Evolutionary conservation across 495 filamentous ascomycete genomes (phyloP), one percentile per base, ranked within the genome.

Genomic region (Penicillium bialowiezense): DNA sequence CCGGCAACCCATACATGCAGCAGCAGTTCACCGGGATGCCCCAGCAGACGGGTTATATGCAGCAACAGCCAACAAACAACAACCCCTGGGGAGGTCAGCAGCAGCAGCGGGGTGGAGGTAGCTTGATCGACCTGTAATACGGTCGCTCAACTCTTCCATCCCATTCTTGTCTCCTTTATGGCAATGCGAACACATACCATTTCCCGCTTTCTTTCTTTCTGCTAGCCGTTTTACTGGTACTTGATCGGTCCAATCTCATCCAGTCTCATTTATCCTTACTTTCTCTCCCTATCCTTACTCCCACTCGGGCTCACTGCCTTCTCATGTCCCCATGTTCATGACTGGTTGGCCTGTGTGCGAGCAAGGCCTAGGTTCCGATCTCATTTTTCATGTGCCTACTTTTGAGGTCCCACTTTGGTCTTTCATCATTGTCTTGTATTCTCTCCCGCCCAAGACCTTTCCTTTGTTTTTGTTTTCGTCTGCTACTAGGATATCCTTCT

Each of bases 61-160:
- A 90, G 20, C 67, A 55, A 44, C 75, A 74, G 52, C 64, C 69
- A 7, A 76, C 70, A 50, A 80, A 68, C 50, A 80, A 68, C 53
- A 92, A 91, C 68, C 88, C 89, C 5, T 95, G 91, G 73, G 89
- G 85, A 48, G 70, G 55, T 20, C 65, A 72, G 24, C 79, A 82
- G 49, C 84, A 83, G 56, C 77, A 82, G 55, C 81, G 85, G 60
- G 75, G 75, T 52, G 77, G 79, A 23, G 85, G 87, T 50, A 92
- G 93, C 71, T 75, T 98, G 76, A 98, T 98, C 68, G 90, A 97
- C 74, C 82, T 96, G 59, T 97, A 82, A 54, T 46, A 24, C 18
- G 6, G 15, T 26, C 19, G 19, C 7, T 24, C 17, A 18, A 15
- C 26, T 47, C 26, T 35, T 51, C n/a, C 21, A 57, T 58, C 50